Evolutionary conservation across 2,329 filamentous ascomycete species (phyloP), one percentile per base, ranked within the genome.

Genomic region (Hypoxylon sp.): DNA sequence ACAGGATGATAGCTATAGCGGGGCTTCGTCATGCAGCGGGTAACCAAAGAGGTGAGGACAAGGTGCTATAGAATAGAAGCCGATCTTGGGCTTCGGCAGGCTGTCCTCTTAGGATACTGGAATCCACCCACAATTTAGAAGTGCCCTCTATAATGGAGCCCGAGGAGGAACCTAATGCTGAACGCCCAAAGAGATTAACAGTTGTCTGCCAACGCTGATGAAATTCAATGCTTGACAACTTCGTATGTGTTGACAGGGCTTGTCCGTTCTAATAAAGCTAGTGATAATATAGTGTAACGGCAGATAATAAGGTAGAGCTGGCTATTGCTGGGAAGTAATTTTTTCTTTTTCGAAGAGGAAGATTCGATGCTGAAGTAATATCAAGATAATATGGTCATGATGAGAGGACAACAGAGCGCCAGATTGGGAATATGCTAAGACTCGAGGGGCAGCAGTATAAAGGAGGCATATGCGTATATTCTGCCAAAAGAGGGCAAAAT

Each of bases 1-100:
- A 78, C 74, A 71, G 76, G 75, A 75, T 74, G 66, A 70, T 73
- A 71, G 68, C 70, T 73, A 72, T 74, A 70, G 76, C 73, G 75
- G 76, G 75, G 75, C 73, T 70, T 68, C 55, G 62, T 73, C 65
- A 73, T 74, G 73, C 72, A 70, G 69, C 71, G 68, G 71, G 64
- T 74, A 68, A 47, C 64, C 63, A 68, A 71, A 63, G 56, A 71
- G 58, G 59, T 51, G 64, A 74, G 63, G 67, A 63, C 53, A 66
- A 70, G 47, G 50, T 73, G 71, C 72, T 73, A 72, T 67, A 46
- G 65, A 65, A 70, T 57, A 71, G 63, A 67, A 67, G 67, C 63
- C 65, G 58, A 70, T 70, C 67, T 63, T 70, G 57, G 63, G 57
- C 63, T 65, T 70, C 60, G 60, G 65, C 58, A 65, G 52, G 59